Percentiles rank a stretch among this genome's conserved stretches.
phyloP scores from a whole-genome alignment of 78 protist genomes.

The Dictyostelium purpureum region DNA sequence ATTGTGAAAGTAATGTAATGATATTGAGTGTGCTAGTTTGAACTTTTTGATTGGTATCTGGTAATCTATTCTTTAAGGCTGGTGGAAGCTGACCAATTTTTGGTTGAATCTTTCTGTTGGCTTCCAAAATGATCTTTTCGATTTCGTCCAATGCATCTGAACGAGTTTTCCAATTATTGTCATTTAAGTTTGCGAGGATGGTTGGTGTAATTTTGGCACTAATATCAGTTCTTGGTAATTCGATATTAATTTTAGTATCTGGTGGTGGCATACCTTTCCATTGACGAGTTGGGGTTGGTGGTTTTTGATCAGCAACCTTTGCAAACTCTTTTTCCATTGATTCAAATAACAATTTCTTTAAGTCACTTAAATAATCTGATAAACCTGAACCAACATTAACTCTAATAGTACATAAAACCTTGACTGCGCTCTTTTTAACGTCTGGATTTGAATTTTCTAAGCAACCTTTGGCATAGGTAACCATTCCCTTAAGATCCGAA shows the following conservation, averaged over 20 bases:
- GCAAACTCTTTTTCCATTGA: constrained; percentile 40
- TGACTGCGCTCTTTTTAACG: constrained; percentile 42
- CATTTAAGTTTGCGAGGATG: not conserved
- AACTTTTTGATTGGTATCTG: constrained; percentile 68
- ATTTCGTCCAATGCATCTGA: constrained; percentile 63
- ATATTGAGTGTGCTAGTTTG: constrained; percentile 35
- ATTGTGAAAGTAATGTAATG: constrained; percentile 1
- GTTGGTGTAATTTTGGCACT: constrained; percentile 4
- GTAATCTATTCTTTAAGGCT: constrained; percentile 17
- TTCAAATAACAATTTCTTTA: constrained; percentile 27
- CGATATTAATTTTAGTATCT: not conserved
- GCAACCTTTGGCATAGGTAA: constrained; percentile 40
- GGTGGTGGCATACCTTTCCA: constrained; percentile 6
- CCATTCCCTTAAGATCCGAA: constrained; percentile 3
- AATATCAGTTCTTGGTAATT: constrained; percentile 64
- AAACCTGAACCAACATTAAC: constrained; percentile 13
- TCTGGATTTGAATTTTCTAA: constrained; percentile 25
- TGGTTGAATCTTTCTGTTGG: constrained; percentile 74
- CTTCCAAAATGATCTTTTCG: constrained; percentile 36
- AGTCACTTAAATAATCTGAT: constrained; percentile 26
- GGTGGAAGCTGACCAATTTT: constrained; percentile 31
- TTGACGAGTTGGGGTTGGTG: not conserved
- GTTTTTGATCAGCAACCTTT: constrained; percentile 35
- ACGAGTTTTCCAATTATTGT: constrained; percentile 74
- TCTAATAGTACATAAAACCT: constrained; percentile 11